phyloP scores from a whole-genome alignment of 2,329 filamentous ascomycete genomes.

The Colletotrichum sojae region DNA sequence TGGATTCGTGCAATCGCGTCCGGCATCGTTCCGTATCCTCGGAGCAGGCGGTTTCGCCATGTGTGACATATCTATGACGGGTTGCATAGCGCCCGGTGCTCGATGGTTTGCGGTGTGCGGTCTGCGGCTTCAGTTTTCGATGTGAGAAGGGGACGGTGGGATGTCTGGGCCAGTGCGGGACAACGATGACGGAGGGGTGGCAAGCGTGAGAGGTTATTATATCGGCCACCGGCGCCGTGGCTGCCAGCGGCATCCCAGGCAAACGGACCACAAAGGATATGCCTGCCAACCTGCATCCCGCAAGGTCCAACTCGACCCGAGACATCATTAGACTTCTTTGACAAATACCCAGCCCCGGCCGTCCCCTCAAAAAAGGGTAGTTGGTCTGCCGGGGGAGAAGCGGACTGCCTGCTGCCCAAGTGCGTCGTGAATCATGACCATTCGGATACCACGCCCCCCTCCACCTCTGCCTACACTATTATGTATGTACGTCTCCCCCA shows the following conservation, averaged over 20 bases:
- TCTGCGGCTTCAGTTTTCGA: slow-evolving; percentile 2
- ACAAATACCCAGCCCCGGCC: slow-evolving; percentile 39
- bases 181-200: slow-evolving; percentile 24
- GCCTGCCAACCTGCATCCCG: slow-evolving; percentile 33
- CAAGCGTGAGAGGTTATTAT: slow-evolving; percentile 37
- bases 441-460: slow-evolving; percentile 17
- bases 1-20: slow-evolving; percentile 9
- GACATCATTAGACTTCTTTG: slow-evolving; percentile 41
- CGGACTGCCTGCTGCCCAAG: background rate
- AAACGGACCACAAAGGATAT: slow-evolving; percentile 38
- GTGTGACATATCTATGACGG: slow-evolving; percentile 22
- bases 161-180: slow-evolving; percentile 27
- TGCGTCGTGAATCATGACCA: slow-evolving; percentile 37
- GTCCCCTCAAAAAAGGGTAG: slow-evolving; percentile 6
- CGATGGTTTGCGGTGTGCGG: background rate
- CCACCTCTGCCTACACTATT: too few relatives aligned
- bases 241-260: slow-evolving; percentile 33
- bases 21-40: slow-evolving; percentile 4
- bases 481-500: too few relatives aligned
- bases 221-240: slow-evolving; percentile 29
- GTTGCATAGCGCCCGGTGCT: background rate
- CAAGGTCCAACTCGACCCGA: slow-evolving; percentile 29
- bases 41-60: slow-evolving; percentile 6
- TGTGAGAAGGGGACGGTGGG: background rate
- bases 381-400: background rate